phyloP scores from a whole-genome alignment of 1,139 yeast genomes.

The Taiozyma sp. region DNA sequence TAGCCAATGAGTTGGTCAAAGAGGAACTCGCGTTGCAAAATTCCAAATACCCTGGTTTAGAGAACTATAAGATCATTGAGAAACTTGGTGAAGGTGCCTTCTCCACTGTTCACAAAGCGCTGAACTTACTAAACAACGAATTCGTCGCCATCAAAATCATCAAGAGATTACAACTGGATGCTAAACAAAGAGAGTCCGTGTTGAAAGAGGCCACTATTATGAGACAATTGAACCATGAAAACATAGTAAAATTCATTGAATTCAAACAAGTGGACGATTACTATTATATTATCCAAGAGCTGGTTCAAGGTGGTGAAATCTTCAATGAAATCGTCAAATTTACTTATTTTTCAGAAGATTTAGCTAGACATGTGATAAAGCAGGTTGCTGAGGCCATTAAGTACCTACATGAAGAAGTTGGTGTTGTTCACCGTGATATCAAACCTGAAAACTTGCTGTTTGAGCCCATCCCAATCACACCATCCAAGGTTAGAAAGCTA shows the following conservation, averaged over 20 bases:
- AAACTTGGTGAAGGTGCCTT: conserved; percentile 87
- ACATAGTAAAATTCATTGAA: conserved; percentile 67
- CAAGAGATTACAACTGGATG: conserved; percentile 58
- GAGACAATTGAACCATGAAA: conserved; percentile 68
- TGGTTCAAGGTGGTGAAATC: conserved; percentile 90
- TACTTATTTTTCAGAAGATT: conserved; percentile 85
- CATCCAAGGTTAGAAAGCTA: conserved; percentile 38
- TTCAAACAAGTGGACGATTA: conserved; percentile 38
- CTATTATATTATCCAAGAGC: conserved; percentile 71
- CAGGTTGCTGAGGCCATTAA: conserved; percentile 83
- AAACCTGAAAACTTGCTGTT: conserved; percentile 92
- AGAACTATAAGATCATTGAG: conserved; percentile 28
- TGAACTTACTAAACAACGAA: conserved; percentile 39
- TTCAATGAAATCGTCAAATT: conserved; percentile 89
- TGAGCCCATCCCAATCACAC: conserved; percentile 54
- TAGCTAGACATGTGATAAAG: conserved; percentile 76
- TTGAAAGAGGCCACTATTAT: conserved; percentile 83
- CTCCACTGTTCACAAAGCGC: conserved; percentile 78
- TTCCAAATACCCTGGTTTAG: conserved; percentile 20
- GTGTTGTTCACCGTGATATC: conserved; percentile 92
- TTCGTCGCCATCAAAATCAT: conserved; percentile 84
- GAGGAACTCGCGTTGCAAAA: conserved; percentile 19
- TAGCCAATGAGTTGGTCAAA: conserved; percentile 22
- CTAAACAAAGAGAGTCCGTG: conserved; percentile 53
- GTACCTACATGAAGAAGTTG: conserved; percentile 75